Conservation (phyloP, 257 asterid genomes). For the Fraxinus pennsylvanica region DNA sequence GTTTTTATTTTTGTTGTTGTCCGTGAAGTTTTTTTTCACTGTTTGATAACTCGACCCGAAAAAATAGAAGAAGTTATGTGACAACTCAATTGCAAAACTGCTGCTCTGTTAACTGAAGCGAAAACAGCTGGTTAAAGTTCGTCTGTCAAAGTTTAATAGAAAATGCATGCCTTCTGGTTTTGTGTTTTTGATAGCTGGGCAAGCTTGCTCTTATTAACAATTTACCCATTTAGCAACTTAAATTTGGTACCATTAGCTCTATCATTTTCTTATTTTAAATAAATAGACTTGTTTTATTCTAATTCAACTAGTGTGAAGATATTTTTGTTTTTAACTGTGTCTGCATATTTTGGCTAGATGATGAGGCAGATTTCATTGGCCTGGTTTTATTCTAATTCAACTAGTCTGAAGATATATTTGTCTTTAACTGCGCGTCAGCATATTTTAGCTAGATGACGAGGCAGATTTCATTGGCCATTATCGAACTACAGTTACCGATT, state of each 20-base stretch:
- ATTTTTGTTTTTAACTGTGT: background rate
- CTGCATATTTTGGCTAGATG: background rate
- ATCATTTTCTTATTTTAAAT: background rate
- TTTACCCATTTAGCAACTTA: background rate
- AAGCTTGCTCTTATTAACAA: background rate
- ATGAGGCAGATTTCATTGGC: background rate
- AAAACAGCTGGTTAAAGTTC: background rate
- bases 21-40: background rate
- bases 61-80: background rate
- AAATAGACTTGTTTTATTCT: background rate
- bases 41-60: background rate
- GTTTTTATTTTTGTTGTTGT: background rate
- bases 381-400: background rate
- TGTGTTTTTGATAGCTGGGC: background rate
- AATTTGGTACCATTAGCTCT: background rate
- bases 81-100: constrained; percentile 4
- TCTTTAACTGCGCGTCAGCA: background rate
- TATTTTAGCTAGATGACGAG: background rate
- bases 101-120: background rate
- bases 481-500: constrained; percentile 2
- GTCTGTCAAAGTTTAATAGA: background rate
- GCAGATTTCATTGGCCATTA: background rate
- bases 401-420: background rate
- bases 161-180: background rate
- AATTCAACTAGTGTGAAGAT: background rate